Conservation (phyloP, 2,329 filamentous ascomycete species). For the Colletotrichum sp. region DNA sequence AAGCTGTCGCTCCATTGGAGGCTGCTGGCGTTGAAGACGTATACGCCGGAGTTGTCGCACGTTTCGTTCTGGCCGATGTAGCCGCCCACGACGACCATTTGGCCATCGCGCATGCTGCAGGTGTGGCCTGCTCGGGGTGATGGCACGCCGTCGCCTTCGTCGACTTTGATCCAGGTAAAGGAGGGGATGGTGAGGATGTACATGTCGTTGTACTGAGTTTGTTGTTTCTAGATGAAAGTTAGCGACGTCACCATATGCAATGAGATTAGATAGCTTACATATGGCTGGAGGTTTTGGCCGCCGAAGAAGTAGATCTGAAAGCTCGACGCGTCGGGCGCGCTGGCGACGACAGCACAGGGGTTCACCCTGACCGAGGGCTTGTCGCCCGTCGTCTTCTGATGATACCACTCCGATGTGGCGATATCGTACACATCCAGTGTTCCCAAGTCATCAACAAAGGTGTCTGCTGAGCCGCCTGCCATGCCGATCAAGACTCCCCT, state of each 20-base stretch:
- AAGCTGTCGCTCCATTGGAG: conserved; percentile 70
- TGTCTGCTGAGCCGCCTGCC: conserved; percentile 72
- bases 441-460: conserved; percentile 62
- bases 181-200: conserved; percentile 77
- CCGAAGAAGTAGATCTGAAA: conserved; percentile 83
- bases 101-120: conserved; percentile 72
- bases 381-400: conserved; percentile 70
- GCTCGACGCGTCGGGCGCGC: conserved; percentile 73
- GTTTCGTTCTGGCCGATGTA: conserved; percentile 65
- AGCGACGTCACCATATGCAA: not conserved
- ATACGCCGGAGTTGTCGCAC: conserved; percentile 74
- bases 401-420: conserved; percentile 73
- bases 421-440: conserved; percentile 78
- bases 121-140: conserved; percentile 70
- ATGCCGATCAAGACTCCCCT: conserved; percentile 75
- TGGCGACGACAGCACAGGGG: conserved; percentile 72
- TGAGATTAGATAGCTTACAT: conserved; percentile 37
- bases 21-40: conserved; percentile 73
- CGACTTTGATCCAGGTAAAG: conserved; percentile 75
- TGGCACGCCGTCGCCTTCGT: conserved; percentile 56
- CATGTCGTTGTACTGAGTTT: conserved; percentile 71
- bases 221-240: conserved; percentile 35
- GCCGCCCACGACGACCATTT: conserved; percentile 74
- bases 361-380: conserved; percentile 72
- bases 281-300: conserved; percentile 74